Evolutionary conservation across 306 rosid species (phyloP), one percentile per base, ranked within the genome.

Genomic region (Cucumis sativus): DNA sequence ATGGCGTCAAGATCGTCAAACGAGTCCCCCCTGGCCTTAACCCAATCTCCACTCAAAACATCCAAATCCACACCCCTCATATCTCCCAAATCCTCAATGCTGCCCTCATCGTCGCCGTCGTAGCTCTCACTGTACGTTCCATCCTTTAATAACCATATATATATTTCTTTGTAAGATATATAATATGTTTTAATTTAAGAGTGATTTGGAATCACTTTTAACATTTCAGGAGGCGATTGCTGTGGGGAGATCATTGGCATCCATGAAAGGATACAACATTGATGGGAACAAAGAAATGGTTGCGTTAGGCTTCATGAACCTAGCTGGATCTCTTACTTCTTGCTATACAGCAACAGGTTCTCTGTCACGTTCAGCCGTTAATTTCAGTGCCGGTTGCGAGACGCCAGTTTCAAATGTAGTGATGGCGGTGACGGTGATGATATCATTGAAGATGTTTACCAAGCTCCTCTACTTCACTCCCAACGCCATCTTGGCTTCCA

Each of bases 341-440:
- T 95, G 97, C 84, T 95, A 90, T 79, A 89, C 89, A 57, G 95
- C 98, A 60, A 92, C 89, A 88, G 98, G 98, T 66, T 91, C 98
- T 0, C 87, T 93, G 85, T 93, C 97, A 1, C 85, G 96, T 0
- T 87, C 96, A 0, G 98, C 92, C 0, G 98, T 93, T 6, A 93
- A 93, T 66, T 87, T 80, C 81, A 92, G 92, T 2, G 91, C 97
- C 2, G 96, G 98, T 0, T 88, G 93, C 79, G 90, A 93, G 78
- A 91, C 89, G 2, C 25, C 79, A 3, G 86, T 87, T 52, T 91
- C 98, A 7, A 93, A 93, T 72, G 80, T 91, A 4, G 97, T 93
- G 78, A 91, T 93, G 97, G 96, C 87, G 0, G 5, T 88, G 0
- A 86, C 96, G 0, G 98, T 93, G 75, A 57, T 87, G 79, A 55